phyloP scores from a whole-genome alignment of 768 basidiomycete genomes.

The Mycena galericulata region DNA sequence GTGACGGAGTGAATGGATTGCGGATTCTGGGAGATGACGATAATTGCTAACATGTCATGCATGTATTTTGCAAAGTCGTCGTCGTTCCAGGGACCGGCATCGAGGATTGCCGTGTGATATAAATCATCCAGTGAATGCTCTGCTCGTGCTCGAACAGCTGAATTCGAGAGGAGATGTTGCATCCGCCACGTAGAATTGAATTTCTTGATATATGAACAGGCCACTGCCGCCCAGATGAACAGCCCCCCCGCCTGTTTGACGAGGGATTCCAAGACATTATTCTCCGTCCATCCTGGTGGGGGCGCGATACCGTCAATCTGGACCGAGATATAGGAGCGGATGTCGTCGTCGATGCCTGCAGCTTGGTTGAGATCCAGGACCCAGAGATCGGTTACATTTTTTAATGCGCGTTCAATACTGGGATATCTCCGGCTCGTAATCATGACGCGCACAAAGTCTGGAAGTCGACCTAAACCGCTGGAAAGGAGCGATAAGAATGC shows the following conservation, averaged over 20 bases:
- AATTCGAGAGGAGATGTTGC: slow-evolving; percentile 2
- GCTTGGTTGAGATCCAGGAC: background rate
- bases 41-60: background rate
- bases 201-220: slow-evolving; percentile 12
- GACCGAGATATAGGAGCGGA: background rate
- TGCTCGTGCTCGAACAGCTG: background rate
- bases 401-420: background rate
- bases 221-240: slow-evolving; percentile 16
- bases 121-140: slow-evolving; percentile 12
- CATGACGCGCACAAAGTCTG: slow-evolving; percentile 13
- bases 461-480: background rate
- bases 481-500: slow-evolving; percentile 3
- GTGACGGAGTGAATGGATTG: background rate
- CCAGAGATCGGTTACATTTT: background rate
- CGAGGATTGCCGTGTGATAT: slow-evolving; percentile 1
- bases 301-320: slow-evolving; percentile 1
- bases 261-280: background rate
- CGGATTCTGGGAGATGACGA: slow-evolving; percentile 8
- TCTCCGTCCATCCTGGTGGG: background rate
- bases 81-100: background rate
- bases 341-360: slow-evolving; percentile 5
- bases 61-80: slow-evolving; percentile 4
- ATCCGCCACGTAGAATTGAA: background rate
- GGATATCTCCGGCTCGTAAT: slow-evolving; percentile 19
- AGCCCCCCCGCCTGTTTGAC: slow-evolving; percentile 14